A percentile compares a stretch with the other conserved stretches of the same genome.
These are phyloP conservation scores for Naganishia liquefaciens DNA, from an alignment of 1,284 basidiomycete genomes.

Conservation along the genomic window DNA sequence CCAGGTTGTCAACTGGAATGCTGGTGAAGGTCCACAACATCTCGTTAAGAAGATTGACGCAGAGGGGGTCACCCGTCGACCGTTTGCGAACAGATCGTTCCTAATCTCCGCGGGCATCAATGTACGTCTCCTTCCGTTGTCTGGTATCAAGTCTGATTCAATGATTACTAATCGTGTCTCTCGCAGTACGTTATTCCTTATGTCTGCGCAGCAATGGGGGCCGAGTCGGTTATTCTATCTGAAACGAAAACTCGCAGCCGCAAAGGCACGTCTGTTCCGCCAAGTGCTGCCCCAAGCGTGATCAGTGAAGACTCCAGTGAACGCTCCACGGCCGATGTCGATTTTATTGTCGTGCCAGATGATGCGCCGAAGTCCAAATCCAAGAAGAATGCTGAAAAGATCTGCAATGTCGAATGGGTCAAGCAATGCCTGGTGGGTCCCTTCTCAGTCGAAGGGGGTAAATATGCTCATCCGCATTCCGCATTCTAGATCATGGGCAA, in stretches of 20 bases:
- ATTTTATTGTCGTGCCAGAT: slow-evolving; percentile 17
- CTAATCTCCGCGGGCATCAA: slow-evolving; percentile 15
- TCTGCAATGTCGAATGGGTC: slow-evolving; percentile 32
- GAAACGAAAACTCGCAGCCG: slow-evolving; percentile 2
- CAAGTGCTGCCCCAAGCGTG: not conserved
- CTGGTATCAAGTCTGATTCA: not conserved
- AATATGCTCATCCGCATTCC: not conserved
- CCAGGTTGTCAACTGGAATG: slow-evolving; percentile 27
- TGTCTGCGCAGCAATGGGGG: slow-evolving; percentile 26
- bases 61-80: slow-evolving; percentile 9
- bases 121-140: not conserved
- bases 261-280: slow-evolving; percentile 16
- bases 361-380: not conserved
- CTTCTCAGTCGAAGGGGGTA: not conserved
- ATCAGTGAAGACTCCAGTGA: slow-evolving; percentile 17
- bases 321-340: slow-evolving; percentile 6
- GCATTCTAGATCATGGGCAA: slow-evolving; percentile 28
- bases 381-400: slow-evolving; percentile 10
- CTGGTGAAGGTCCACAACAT: slow-evolving; percentile 14
- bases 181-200: slow-evolving; percentile 23
- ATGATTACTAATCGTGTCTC: not conserved
- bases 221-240: slow-evolving; percentile 4
- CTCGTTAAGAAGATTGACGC: slow-evolving; percentile 18
- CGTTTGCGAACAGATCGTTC: slow-evolving; percentile 21
- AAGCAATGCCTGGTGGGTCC: slow-evolving; percentile 31